Evolutionary conservation across 2,329 filamentous ascomycete species (phyloP).

Genomic region (Pseudogymnoascus pannorum): DNA sequence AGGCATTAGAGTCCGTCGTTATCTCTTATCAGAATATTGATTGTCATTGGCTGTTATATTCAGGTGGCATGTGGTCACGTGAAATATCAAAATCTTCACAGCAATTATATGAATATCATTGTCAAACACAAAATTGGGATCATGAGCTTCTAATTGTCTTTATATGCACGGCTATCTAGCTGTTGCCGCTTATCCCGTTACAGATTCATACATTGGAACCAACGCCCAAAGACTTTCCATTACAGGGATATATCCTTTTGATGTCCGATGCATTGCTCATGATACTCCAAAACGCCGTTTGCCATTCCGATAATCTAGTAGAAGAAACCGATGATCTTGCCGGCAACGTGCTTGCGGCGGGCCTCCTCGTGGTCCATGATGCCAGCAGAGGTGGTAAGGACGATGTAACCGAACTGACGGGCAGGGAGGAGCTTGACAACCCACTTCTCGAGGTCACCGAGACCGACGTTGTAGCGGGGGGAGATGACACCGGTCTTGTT

Average conservation of each 20-base stretch:
- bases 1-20: neutral
- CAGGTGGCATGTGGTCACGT: neutral
- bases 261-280: conserved; percentile 19
- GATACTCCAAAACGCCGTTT: conserved; percentile 24
- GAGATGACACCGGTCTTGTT: conserved; percentile 99
- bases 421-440: conserved; percentile 97
- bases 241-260: conserved; percentile 17
- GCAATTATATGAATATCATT: neutral
- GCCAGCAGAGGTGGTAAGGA: conserved; percentile 96
- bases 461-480: conserved; percentile 98
- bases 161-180: conserved; percentile 28
- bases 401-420: conserved; percentile 99
- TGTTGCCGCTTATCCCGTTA: conserved; percentile 13
- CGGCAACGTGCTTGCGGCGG: conserved; percentile 95
- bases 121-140: conserved; percentile 14
- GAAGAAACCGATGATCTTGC: conserved; percentile 99
- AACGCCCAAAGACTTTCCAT: conserved; percentile 6
- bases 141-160: conserved; percentile 28
- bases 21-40: neutral
- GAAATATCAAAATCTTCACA: neutral
- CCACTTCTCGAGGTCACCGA: conserved; percentile 98
- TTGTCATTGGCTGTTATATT: neutral
- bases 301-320: conserved; percentile 56
- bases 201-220: conserved; percentile 1
- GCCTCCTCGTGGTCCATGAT: conserved; percentile 99